These are phyloP conservation scores for Dunaliella salina DNA, from an alignment of 163 green algal species.

Conservation along the genomic window DNA sequence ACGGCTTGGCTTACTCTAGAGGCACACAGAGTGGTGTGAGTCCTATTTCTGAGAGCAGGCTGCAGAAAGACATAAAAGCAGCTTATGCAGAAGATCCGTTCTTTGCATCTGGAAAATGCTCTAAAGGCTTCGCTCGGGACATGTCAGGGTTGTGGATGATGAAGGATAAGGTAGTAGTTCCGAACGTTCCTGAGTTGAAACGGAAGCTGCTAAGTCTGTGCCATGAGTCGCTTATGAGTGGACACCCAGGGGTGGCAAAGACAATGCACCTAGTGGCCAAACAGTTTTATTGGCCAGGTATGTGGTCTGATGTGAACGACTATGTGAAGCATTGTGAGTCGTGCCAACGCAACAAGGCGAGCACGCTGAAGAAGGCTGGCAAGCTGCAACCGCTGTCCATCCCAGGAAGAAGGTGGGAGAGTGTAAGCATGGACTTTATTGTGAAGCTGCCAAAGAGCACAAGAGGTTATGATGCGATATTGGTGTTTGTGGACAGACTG, in stretches of 20 bases:
- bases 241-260: no score
- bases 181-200: slow-evolving; percentile 5
- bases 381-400: slow-evolving; percentile 37
- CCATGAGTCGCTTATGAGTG: slow-evolving; percentile 24
- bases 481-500: no score
- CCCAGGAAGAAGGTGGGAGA: no score
- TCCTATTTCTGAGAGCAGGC: neutral
- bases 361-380: slow-evolving; percentile 17
- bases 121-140: no score
- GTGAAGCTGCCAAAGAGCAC: no score
- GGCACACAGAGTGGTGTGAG: neutral
- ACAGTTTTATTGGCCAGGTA: no score
- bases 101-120: no score
- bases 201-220: neutral
- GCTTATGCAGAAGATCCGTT: no score
- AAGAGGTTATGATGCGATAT: no score
- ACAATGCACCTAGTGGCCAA: no score
- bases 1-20: neutral
- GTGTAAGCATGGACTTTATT: no score
- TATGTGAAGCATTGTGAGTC: slow-evolving; percentile 31
- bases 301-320: slow-evolving; percentile 18
- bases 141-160: slow-evolving; percentile 12
- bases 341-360: slow-evolving; percentile 44
- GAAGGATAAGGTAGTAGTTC: slow-evolving; percentile 12
- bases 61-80: no score